Base-by-base conservation (phyloP, 140 eudicot species). In the Anethum foeniculum region DNA sequence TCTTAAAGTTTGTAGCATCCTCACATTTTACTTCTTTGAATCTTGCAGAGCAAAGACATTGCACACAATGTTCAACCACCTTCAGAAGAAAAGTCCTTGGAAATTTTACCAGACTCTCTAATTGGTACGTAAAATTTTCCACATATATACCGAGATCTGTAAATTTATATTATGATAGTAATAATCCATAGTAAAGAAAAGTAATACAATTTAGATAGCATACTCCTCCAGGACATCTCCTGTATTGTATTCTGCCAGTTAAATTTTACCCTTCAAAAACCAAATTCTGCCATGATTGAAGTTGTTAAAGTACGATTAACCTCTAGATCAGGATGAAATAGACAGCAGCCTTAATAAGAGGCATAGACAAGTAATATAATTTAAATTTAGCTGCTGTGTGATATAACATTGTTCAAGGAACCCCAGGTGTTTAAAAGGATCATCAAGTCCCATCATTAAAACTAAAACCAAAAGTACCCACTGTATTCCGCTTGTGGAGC, bases 31-130 rank as follows among this genome's bases (percentile, higher is more conserved):
- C 36, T 71, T 74, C 21, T 6, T 65, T 60, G 71, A 75, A 48
- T 28, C 73, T 69, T 82, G 82, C 89, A 89, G 91, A 36, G 60
- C 68, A 79, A 84, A 12, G 77, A 48, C 46, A 60, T 25, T 60
- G 68, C 16, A n/a, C 32, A n/a, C 6, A n/a, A n/a, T n/a, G 32
- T 25, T 60, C 68, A 60, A 25, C 68, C 68, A n/a, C 25, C 68
- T 44, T 51, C 32, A 27, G 81, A 80, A 32, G 54, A 71, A 13
- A 76, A 64, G 80, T 80, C 77, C 32, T 65, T 68, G 36, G 64
- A 76, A 77, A 65, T 21, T 54, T 28, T 47, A 21, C 13, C 75
- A 82, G 72, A 27, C 71, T 85, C 82, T 36, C 62, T 14, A 43
- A 38, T 6, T 44, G 86, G 92, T 89, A 71, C 67, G 77, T 64